Conservation (phyloP, 176 grass and related monocot genomes). For the Oryza coarctata region DNA sequence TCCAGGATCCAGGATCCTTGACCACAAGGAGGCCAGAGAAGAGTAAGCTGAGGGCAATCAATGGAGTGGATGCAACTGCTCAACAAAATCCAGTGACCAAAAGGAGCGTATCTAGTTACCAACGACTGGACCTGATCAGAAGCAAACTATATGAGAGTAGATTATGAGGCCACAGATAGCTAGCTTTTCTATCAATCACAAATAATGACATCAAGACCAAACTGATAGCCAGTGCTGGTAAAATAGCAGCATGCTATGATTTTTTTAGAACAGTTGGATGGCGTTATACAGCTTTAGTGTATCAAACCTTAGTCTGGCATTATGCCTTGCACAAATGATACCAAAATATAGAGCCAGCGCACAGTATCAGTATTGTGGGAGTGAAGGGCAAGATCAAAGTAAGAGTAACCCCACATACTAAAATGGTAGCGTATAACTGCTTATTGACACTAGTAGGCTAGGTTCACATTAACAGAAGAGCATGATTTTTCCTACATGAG, state of each 20-base stretch:
- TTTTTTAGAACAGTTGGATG: not conserved
- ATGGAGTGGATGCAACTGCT: not conserved
- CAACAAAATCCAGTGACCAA: not conserved
- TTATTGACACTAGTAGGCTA: not conserved
- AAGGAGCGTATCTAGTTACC: not conserved
- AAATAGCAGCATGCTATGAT: not conserved
- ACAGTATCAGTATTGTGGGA: not conserved
- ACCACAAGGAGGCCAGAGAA: not conserved
- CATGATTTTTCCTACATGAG: not conserved
- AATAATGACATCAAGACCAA: not conserved
- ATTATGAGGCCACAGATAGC: not conserved
- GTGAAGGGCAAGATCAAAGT: not conserved
- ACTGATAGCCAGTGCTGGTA: not conserved
- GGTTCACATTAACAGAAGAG: not conserved
- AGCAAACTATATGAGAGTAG: not conserved
- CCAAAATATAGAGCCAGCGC: not conserved
- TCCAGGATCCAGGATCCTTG: not conserved
- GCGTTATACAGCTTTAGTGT: not conserved
- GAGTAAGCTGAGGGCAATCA: not conserved
- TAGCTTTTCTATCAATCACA: not conserved
- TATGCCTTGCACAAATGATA: not conserved
- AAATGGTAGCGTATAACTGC: not conserved
- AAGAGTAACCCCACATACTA: not conserved
- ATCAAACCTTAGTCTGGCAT: not conserved
- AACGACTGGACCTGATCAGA: not conserved